Evolutionary conservation across 352 stramenopile genomes (phyloP), one percentile per base, ranked within the genome.

Genomic region (Globisporangium perplexum): DNA sequence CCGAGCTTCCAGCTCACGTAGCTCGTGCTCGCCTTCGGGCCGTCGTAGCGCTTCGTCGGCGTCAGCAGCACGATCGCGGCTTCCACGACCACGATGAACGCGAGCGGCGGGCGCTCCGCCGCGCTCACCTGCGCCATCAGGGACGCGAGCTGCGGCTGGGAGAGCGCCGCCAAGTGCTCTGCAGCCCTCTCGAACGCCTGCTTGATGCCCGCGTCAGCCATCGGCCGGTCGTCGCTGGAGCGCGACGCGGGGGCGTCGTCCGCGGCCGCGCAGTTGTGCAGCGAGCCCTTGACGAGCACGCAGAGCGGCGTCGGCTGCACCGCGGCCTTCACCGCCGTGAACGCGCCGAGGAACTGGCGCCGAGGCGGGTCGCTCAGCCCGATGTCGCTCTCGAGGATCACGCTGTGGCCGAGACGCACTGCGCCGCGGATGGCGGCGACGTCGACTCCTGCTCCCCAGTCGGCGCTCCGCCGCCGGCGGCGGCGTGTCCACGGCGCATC

Each of bases 301-400:
- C 83, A 90, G 57, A 78, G 59, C 2, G 83, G 83, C 3, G 68
- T 53, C 22, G 83, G 83, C 11, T 86, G 63, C 1, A 92, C 60
- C 1, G 81, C 79, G 3, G 71, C 63, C 52, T 89, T 88, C n/a
- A 91, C 51, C 0, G 81, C 71, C 0, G 73, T 61, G 49, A 94
- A 88, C 4, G 65, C 69, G 12, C 71, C 70, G 7, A 88, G 47
- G 42, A 94, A 91, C 1, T 62, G 55, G 6, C 77, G 71, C 42
- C 83, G 81, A 14, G 67, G 60, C 0, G 77, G 67, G 23, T 89
- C 79, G 1, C 66, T 79, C 51, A 92, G 61, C 7, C 83, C 83
- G n/a, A 94, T 53, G 46, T 88, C 76, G n/a, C 66, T 76, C 64
- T 92, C 81, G 6, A 94, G 57, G 14, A 92, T 71, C n/a, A 92